Conservation (phyloP, 2,329 filamentous ascomycete species). For the Lecanicillium sp. region DNA sequence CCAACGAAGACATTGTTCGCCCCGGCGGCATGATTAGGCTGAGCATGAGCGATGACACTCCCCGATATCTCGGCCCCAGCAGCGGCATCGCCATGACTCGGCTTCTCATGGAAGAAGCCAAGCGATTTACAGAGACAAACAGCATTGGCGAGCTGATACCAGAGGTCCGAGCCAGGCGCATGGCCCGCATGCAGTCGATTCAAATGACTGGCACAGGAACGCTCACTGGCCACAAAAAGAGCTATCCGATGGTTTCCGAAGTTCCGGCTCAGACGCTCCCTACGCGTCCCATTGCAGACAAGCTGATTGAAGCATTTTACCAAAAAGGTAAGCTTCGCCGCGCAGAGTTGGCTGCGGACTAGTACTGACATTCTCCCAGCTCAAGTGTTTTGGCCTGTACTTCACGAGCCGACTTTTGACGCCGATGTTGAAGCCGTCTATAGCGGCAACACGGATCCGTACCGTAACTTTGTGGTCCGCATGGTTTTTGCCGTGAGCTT, state of each 20-base stretch:
- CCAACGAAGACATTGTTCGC: conserved; percentile 77
- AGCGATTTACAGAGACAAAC: conserved; percentile 83
- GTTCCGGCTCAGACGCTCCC: conserved; percentile 72
- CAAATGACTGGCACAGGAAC: conserved; percentile 37
- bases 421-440: conserved; percentile 76
- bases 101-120: conserved; percentile 92
- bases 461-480: conserved; percentile 78
- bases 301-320: conserved; percentile 76
- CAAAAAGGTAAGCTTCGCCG: conserved; percentile 58
- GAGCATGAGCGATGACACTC: conserved; percentile 74
- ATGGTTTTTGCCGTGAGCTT: conserved; percentile 94
- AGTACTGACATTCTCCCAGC: conserved; percentile 37
- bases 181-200: conserved; percentile 50
- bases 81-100: conserved; percentile 94
- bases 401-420: conserved; percentile 76
- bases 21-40: conserved; percentile 80
- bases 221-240: conserved; percentile 61
- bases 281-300: conserved; percentile 63
- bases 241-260: conserved; percentile 84
- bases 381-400: conserved; percentile 76
- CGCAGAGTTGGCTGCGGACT: neutral
- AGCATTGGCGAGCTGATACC: conserved; percentile 89
- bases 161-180: conserved; percentile 53
- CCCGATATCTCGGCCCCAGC: conserved; percentile 84
- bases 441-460: conserved; percentile 63